Percentiles rank a stretch among this genome's conserved stretches.
Conservation (phyloP, 495 filamentous ascomycete species). For the Ascobolus immersus region DNA sequence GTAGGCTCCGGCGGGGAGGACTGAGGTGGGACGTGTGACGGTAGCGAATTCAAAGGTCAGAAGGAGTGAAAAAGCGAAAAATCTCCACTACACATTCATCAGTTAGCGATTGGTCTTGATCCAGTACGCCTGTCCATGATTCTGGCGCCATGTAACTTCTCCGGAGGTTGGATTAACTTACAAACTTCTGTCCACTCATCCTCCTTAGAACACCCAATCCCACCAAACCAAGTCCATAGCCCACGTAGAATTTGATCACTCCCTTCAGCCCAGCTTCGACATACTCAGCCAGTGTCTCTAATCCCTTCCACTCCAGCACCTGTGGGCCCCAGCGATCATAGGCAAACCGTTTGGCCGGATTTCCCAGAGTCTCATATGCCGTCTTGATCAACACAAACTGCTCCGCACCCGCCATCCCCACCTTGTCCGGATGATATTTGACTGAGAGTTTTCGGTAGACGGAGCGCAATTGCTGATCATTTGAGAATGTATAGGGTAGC, state of each 20-base stretch:
- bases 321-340: slow-evolving; percentile 81
- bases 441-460: slow-evolving; percentile 65
- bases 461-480: slow-evolving; percentile 56
- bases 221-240: slow-evolving; percentile 34
- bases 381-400: slow-evolving; percentile 62
- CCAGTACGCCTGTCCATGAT: too few species aligned
- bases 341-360: slow-evolving; percentile 61
- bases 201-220: slow-evolving; percentile 52
- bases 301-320: slow-evolving; percentile 39
- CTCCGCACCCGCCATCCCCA: slow-evolving; percentile 27
- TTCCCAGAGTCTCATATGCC: slow-evolving; percentile 57
- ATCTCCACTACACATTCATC: slow-evolving; percentile 47
- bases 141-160: too few species aligned
- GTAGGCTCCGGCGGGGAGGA: slow-evolving; percentile 28
- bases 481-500: slow-evolving; percentile 36
- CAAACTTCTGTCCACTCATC: too few species aligned
- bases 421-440: slow-evolving; percentile 74
- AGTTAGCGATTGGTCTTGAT: slow-evolving; percentile 3
- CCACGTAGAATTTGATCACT: slow-evolving; percentile 37
- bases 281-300: slow-evolving; percentile 48
- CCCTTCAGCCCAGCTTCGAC: slow-evolving; percentile 35
- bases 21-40: slow-evolving; percentile 38
- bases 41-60: slow-evolving; percentile 47
- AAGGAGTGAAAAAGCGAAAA: slow-evolving; percentile 42
- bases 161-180: too few species aligned